Conservation (phyloP, 176 grass and related monocot genomes). For the Aegilops longissima region DNA sequence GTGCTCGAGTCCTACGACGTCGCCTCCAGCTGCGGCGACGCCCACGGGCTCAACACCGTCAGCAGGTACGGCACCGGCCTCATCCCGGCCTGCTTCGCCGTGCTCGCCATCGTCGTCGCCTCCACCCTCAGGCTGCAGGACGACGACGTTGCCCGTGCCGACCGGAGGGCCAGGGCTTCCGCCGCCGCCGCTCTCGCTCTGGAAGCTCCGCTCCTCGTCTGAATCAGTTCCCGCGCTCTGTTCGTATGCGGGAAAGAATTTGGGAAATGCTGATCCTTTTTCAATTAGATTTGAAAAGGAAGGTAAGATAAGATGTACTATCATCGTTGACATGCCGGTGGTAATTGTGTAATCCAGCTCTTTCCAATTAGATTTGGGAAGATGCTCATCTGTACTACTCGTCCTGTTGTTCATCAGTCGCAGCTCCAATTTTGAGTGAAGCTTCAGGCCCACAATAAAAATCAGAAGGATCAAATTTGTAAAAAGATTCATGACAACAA, state of each 20-base stretch:
- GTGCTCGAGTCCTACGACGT: conserved; percentile 65
- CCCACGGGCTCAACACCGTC: conserved; percentile 39
- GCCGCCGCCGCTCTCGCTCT: conserved; percentile 22
- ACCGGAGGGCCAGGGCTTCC: not conserved
- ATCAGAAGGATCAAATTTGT: not conserved
- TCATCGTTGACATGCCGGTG: not conserved
- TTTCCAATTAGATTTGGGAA: conserved; percentile 49
- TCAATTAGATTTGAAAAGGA: conserved; percentile 43
- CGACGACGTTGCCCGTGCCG: not conserved
- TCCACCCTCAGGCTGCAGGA: conserved; percentile 45
- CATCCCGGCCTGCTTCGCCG: conserved; percentile 50
- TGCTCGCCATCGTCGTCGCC: conserved; percentile 37
- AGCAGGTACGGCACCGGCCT: conserved; percentile 53
- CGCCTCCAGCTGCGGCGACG: conserved; percentile 29
- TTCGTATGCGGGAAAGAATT: not conserved
- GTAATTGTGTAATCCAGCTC: not conserved
- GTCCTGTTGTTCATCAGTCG: not conserved
- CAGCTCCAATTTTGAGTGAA: not conserved
- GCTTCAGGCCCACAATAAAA: not conserved
- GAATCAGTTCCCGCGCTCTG: not conserved
- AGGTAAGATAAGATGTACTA: not conserved
- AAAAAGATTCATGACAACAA: not conserved
- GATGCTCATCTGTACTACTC: not conserved
- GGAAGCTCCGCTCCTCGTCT: conserved; percentile 50
- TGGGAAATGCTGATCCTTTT: not conserved